A percentile compares a stretch with the other conserved stretches of the same genome.
Conservation (phyloP, 2,329 filamentous ascomycete species). For the Myriosclerotinia curreyana region DNA sequence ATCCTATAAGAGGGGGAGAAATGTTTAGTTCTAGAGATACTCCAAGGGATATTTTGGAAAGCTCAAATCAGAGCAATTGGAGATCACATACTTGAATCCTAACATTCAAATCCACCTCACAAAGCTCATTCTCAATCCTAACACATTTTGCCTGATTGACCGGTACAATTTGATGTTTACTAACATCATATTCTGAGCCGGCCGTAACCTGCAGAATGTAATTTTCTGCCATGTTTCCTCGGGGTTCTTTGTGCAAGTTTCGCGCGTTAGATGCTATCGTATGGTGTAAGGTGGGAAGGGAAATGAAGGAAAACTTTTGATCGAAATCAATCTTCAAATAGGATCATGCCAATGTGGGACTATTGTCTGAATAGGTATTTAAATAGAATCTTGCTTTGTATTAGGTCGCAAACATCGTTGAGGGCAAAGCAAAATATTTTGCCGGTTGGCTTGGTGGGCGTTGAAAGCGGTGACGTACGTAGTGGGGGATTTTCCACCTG, state of each 20-base stretch:
- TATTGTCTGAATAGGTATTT: background rate
- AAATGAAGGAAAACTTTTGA: background rate
- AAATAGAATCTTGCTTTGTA: background rate
- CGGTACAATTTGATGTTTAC: constrained; percentile 68
- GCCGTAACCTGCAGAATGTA: constrained; percentile 82
- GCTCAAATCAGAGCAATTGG: constrained; percentile 32
- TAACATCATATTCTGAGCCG: constrained; percentile 69
- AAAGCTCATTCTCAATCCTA: constrained; percentile 59
- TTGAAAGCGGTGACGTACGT: constrained; percentile 22
- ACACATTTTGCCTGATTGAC: constrained; percentile 69
- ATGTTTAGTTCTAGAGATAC: constrained; percentile 18
- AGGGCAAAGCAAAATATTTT: constrained; percentile 3
- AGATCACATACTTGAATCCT: constrained; percentile 64
- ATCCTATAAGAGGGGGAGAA: constrained; percentile 38
- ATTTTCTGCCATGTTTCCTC: constrained; percentile 56
- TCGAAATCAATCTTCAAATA: background rate
- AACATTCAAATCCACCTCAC: constrained; percentile 68
- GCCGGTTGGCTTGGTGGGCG: background rate
- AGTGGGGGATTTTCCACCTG: constrained; percentile 14
- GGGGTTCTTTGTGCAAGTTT: background rate
- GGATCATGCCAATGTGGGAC: background rate
- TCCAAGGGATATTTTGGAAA: background rate
- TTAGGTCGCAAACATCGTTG: background rate
- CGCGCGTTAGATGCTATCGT: no score
- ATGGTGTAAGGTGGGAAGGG: no score